These are phyloP conservation scores for Rhododendron molle DNA, from an alignment of 148 eudicot genomes.

Conservation along the genomic window DNA sequence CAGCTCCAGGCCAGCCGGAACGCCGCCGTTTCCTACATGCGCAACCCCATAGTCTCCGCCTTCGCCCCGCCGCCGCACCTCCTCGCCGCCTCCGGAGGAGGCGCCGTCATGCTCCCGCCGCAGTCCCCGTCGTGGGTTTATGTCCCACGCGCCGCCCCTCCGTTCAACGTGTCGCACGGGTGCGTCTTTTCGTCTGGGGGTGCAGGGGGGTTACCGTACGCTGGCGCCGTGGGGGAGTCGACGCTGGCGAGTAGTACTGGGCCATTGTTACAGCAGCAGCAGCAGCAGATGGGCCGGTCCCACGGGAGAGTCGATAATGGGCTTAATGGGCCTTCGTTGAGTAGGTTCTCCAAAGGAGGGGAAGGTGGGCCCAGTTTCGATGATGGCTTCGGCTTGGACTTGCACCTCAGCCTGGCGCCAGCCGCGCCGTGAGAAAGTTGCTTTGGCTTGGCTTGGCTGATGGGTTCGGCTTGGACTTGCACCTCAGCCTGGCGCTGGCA, in stretches of 20 bases:
- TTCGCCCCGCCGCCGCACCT: constrained; percentile 76
- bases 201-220: constrained; percentile 33
- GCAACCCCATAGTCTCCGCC: constrained; percentile 70
- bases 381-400: constrained; percentile 68
- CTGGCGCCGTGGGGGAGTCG: constrained; percentile 33
- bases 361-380: constrained; percentile 56
- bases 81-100: constrained; percentile 24
- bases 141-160: constrained; percentile 55
- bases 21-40: constrained; percentile 63
- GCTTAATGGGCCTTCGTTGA: constrained; percentile 55
- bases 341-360: constrained; percentile 43
- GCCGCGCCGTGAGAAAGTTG: constrained; percentile 34
- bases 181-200: constrained; percentile 45
- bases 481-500: constrained; percentile 57
- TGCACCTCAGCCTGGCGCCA: constrained; percentile 79
- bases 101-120: constrained; percentile 16
- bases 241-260: constrained; percentile 19
- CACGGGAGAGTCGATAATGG: constrained; percentile 28
- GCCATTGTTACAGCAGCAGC: constrained; percentile 13
- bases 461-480: constrained; percentile 72
- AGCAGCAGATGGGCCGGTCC: constrained; percentile 9
- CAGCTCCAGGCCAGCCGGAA: constrained; percentile 70
- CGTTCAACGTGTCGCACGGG: constrained; percentile 67
- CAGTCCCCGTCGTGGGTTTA: constrained; percentile 54
- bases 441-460: constrained; percentile 21